phyloP scores from a whole-genome alignment of 148 eudicot species.

The Silene latifolia region DNA sequence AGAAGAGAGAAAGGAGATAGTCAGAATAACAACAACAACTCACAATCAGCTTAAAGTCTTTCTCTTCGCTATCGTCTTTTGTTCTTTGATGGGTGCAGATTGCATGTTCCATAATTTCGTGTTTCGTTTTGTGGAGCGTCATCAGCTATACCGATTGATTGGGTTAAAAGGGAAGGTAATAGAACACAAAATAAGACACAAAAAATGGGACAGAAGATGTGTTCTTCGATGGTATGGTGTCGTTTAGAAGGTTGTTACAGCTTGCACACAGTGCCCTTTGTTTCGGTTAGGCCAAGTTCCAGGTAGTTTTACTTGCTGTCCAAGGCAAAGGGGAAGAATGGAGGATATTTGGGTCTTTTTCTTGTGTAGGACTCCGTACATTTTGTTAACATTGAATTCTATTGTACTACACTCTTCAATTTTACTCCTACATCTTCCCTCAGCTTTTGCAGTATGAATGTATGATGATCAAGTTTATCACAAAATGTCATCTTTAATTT shows the following conservation, averaged over 20 bases:
- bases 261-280: neutral
- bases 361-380: neutral
- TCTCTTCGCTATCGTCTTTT: too few species aligned
- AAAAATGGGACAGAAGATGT: too few species aligned
- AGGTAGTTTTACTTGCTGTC: neutral
- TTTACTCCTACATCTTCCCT: neutral
- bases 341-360: neutral
- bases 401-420: neutral
- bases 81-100: too few species aligned
- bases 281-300: neutral
- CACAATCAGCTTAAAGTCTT: too few species aligned
- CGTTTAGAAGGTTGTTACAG: too few species aligned
- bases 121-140: too few species aligned
- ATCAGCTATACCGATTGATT: too few species aligned
- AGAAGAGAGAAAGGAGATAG: conserved; percentile 1
- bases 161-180: neutral
- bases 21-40: too few species aligned
- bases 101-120: too few species aligned
- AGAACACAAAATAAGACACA: neutral
- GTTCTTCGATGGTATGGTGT: too few species aligned
- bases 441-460: neutral
- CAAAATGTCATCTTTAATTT: too few species aligned
- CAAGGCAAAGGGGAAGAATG: neutral
- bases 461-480: neutral
- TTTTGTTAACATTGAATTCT: neutral